A percentile compares a stretch with the other conserved stretches of the same genome.
These are phyloP conservation scores for Candida labiduridarum DNA, from an alignment of 1,139 yeast species.

Conservation along the genomic window DNA sequence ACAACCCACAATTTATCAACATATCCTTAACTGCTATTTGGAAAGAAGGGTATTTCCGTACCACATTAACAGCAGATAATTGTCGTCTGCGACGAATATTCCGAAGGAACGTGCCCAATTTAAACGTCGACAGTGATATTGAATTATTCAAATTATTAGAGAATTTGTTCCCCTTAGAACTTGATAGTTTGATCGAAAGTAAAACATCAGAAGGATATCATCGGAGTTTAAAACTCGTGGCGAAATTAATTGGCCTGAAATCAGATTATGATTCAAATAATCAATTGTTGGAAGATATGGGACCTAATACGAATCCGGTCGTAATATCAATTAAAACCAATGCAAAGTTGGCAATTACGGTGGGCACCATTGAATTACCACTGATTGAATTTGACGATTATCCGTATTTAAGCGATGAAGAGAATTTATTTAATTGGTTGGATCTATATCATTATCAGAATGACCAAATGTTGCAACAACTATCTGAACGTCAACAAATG, in stretches of 20 bases:
- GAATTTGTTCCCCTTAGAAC: constrained; percentile 18
- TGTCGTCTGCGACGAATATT: constrained; percentile 9
- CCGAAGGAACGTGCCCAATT: constrained; percentile 8
- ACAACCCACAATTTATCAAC: constrained; percentile 17
- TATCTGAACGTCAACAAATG: constrained; percentile 8
- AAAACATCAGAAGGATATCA: constrained; percentile 10
- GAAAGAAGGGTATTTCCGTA: constrained; percentile 16
- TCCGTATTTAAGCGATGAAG: constrained; percentile 14
- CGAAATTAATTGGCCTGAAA: constrained; percentile 10
- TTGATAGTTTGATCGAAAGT: constrained; percentile 14
- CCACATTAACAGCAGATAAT: constrained; percentile 12
- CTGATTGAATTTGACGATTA: constrained; percentile 20
- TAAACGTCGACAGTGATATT: constrained; percentile 11
- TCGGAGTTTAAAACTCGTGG: constrained; percentile 11
- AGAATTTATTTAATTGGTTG: constrained; percentile 32
- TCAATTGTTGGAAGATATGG: constrained; percentile 10
- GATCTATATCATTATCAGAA: constrained; percentile 23
- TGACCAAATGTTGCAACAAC: constrained; percentile 13
- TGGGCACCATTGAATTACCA: constrained; percentile 24
- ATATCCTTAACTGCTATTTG: constrained; percentile 16
- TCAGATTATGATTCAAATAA: constrained; percentile 12
- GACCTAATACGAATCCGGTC: constrained; percentile 12
- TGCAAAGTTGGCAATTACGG: constrained; percentile 26
- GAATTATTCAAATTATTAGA: constrained; percentile 13
- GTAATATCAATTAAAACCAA: constrained; percentile 25